Evolutionary conservation across 192 early-diverging fungal genomes (phyloP).

Genomic region (Umbelopsis vinacea): DNA sequence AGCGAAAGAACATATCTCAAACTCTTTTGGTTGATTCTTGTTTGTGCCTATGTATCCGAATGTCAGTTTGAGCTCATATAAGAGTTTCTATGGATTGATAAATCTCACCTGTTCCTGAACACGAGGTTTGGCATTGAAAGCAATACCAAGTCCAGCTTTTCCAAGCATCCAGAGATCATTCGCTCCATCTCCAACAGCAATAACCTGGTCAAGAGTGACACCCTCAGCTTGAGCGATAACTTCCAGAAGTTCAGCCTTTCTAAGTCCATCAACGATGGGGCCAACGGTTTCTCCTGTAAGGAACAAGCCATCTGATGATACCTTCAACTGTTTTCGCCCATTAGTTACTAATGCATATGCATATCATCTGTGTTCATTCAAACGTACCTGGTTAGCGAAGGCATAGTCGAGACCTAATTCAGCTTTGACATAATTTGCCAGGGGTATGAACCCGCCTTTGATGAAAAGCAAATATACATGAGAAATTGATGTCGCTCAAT

Average conservation of each 20-base stretch:
- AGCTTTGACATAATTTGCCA: conserved; percentile 89
- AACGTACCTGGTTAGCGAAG: conserved; percentile 86
- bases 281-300: conserved; percentile 91
- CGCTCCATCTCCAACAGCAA: conserved; percentile 98
- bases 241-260: conserved; percentile 94
- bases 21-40: conserved; percentile 94
- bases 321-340: conserved; percentile 62
- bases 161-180: conserved; percentile 97
- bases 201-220: conserved; percentile 87
- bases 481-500: background rate
- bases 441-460: conserved; percentile 88
- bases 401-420: conserved; percentile 95
- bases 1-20: conserved; percentile 87
- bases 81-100: background rate
- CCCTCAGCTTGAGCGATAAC: conserved; percentile 95
- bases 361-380: background rate
- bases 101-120: conserved; percentile 79
- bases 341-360: background rate
- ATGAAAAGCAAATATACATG: background rate
- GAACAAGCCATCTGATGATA: conserved; percentile 79
- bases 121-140: conserved; percentile 97
- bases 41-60: conserved; percentile 60
- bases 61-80: background rate
- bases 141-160: conserved; percentile 93
- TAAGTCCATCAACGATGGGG: conserved; percentile 85